Evolutionary conservation across 1,284 basidiomycete genomes (phyloP).

Genomic region (Volvariella volvacea): DNA sequence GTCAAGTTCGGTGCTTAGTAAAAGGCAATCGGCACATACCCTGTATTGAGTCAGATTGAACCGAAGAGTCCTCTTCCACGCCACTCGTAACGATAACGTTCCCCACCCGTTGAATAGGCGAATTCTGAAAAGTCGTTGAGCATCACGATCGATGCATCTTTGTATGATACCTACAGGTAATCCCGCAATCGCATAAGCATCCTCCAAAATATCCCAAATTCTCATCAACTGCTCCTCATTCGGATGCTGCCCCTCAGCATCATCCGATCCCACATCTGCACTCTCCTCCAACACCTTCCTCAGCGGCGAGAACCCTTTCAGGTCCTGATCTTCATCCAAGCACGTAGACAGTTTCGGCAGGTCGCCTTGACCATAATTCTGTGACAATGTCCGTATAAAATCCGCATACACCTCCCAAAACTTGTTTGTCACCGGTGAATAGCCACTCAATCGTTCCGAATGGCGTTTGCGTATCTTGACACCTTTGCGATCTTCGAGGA

Average conservation of each 20-base stretch:
- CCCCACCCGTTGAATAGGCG: conserved; percentile 24
- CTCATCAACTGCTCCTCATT: conserved; percentile 96
- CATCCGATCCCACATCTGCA: conserved; percentile 14
- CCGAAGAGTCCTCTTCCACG: background rate
- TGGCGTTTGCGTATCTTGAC: conserved; percentile 16
- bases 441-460: conserved; percentile 22
- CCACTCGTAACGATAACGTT: background rate
- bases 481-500: conserved; percentile 18
- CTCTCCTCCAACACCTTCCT: conserved; percentile 42
- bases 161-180: conserved; percentile 29
- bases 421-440: conserved; percentile 29
- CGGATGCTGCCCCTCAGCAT: conserved; percentile 86
- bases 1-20: background rate
- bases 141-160: background rate
- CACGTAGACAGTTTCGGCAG: conserved; percentile 63
- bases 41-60: too few species aligned
- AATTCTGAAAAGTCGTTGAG: conserved; percentile 29
- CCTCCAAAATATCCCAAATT: conserved; percentile 78
- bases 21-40: too few species aligned
- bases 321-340: conserved; percentile 90
- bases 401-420: conserved; percentile 76
- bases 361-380: conserved; percentile 63
- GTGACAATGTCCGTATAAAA: conserved; percentile 61
- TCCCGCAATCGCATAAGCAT: conserved; percentile 63
- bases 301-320: conserved; percentile 85